Conservation (phyloP, 2,329 filamentous ascomycete species). For the Ampelomyces quisqualis region DNA sequence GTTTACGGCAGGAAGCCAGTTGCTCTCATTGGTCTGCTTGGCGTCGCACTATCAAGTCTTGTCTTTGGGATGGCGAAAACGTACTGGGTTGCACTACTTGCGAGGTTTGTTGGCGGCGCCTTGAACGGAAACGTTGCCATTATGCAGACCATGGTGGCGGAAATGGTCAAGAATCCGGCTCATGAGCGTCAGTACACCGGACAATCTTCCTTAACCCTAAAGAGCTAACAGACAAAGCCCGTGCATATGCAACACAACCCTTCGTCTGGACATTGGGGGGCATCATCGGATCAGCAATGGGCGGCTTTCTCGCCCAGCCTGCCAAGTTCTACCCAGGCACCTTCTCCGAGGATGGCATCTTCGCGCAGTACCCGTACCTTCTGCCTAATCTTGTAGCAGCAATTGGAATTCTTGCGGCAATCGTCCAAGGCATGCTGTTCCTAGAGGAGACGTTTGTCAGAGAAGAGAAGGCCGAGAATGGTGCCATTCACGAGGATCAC, state of each 20-base stretch:
- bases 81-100: slow-evolving; percentile 79
- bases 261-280: slow-evolving; percentile 92
- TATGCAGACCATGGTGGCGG: slow-evolving; percentile 91
- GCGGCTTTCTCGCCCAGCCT: slow-evolving; percentile 82
- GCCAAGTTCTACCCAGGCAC: slow-evolving; percentile 69
- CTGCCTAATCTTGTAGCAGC: slow-evolving; percentile 87
- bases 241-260: slow-evolving; percentile 87
- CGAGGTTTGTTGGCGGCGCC: slow-evolving; percentile 74
- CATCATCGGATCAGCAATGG: slow-evolving; percentile 82
- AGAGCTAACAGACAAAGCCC: slow-evolving; percentile 54
- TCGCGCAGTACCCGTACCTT: slow-evolving; percentile 79
- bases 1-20: slow-evolving; percentile 46
- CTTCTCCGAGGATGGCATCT: slow-evolving; percentile 69
- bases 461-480: slow-evolving; percentile 40
- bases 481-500: slow-evolving; percentile 55
- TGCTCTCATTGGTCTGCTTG: slow-evolving; percentile 59
- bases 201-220: not conserved
- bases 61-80: slow-evolving; percentile 79
- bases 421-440: slow-evolving; percentile 74
- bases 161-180: slow-evolving; percentile 81
- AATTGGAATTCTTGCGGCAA: slow-evolving; percentile 71
- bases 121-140: slow-evolving; percentile 91
- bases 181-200: slow-evolving; percentile 70
- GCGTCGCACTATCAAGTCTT: slow-evolving; percentile 80
- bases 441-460: slow-evolving; percentile 69